These are phyloP conservation scores for Lizonia empirigonia DNA, from an alignment of 2,329 filamentous ascomycete genomes.

Conservation along the genomic window DNA sequence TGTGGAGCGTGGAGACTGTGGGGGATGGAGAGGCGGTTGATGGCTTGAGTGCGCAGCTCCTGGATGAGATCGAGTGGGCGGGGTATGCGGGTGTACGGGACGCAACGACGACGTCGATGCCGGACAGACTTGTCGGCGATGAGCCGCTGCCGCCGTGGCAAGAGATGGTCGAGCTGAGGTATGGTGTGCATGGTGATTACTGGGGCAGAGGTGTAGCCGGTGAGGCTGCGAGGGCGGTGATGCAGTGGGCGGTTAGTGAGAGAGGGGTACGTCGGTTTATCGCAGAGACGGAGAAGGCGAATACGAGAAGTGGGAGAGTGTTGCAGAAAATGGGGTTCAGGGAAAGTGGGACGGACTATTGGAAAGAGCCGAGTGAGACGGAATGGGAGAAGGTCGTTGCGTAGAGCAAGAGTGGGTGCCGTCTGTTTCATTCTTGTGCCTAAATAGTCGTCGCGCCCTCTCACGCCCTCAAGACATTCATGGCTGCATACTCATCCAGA, in stretches of 20 bases:
- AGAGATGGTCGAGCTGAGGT: slow-evolving; percentile 27
- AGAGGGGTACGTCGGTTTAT: slow-evolving; percentile 21
- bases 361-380: slow-evolving; percentile 22
- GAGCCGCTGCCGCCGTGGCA: slow-evolving; percentile 21
- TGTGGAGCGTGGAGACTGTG: not conserved
- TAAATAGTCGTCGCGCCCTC: too few relatives aligned
- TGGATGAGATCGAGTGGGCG: slow-evolving; percentile 14
- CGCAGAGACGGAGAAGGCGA: slow-evolving; percentile 32
- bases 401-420: not conserved
- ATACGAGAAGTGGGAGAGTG: slow-evolving; percentile 30
- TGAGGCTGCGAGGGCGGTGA: slow-evolving; percentile 25
- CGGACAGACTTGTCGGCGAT: slow-evolving; percentile 6
- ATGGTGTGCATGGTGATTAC: slow-evolving; percentile 17
- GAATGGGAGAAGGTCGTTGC: slow-evolving; percentile 20
- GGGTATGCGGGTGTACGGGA: slow-evolving; percentile 30
- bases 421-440: too few relatives aligned
- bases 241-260: slow-evolving; percentile 22
- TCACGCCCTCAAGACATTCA: too few relatives aligned
- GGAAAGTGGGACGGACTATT: slow-evolving; percentile 19
- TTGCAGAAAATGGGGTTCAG: slow-evolving; percentile 35
- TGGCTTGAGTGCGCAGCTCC: not conserved
- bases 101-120: slow-evolving; percentile 25
- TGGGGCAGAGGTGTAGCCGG: slow-evolving; percentile 26
- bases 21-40: not conserved
- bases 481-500: too few relatives aligned